These are phyloP conservation scores for Aspergillus phoenicis DNA, from an alignment of 2,329 filamentous ascomycete species.

Conservation along the genomic window DNA sequence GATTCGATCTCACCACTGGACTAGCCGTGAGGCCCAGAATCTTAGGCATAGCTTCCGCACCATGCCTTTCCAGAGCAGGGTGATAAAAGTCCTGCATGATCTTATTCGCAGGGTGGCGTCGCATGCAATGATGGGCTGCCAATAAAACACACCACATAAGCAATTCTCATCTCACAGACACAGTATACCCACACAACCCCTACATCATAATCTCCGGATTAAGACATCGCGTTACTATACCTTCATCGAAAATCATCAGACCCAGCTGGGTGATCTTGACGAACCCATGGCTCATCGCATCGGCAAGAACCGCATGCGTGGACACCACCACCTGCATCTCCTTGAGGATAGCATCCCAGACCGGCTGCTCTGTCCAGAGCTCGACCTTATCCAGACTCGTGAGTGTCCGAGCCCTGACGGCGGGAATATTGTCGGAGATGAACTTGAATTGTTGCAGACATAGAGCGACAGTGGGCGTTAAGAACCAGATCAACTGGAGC, in stretches of 20 bases:
- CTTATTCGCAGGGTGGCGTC: conserved; percentile 64
- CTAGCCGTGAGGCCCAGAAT: conserved; percentile 83
- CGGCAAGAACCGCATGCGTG: conserved; percentile 72
- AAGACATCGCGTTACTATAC: conserved; percentile 42
- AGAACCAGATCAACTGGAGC: conserved; percentile 65
- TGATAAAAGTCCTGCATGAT: conserved; percentile 77
- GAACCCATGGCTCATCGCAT: conserved; percentile 75
- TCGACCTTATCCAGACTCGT: conserved; percentile 71
- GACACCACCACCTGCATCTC: conserved; percentile 74
- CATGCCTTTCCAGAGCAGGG: conserved; percentile 37
- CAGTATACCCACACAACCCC: background rate
- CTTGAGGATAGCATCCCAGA: conserved; percentile 68
- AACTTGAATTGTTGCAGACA: conserved; percentile 67
- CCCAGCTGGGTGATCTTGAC: conserved; percentile 65
- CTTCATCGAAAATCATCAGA: conserved; percentile 82
- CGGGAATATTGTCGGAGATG: conserved; percentile 62
- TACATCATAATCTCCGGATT: too few relatives aligned
- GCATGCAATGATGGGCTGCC: conserved; percentile 70
- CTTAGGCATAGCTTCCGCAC: conserved; percentile 53
- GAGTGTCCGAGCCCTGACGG: conserved; percentile 62
- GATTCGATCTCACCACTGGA: conserved; percentile 65
- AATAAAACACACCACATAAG: background rate
- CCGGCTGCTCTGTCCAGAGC: conserved; percentile 66
- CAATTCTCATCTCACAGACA: too few relatives aligned
- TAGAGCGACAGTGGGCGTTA: conserved; percentile 69